Evolutionary conservation across 305 asterid species (phyloP).

Genomic region (Vinca major): DNA sequence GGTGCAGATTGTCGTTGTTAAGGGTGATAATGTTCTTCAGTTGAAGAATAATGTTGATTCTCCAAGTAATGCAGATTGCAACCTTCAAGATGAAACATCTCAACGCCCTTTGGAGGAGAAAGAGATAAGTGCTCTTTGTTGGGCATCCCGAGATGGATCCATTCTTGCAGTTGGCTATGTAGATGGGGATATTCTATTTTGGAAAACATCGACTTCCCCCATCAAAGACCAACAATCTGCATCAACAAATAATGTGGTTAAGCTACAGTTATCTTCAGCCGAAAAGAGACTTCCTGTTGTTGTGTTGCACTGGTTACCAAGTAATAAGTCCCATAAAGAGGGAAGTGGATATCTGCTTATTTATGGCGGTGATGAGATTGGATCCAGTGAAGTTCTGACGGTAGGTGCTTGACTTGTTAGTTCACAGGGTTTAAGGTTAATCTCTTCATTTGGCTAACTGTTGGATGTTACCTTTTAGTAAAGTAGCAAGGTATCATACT

Average conservation of each 20-base stretch:
- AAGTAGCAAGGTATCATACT: not conserved
- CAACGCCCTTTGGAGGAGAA: slow-evolving; percentile 52
- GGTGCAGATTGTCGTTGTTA: slow-evolving; percentile 42
- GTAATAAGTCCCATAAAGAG: slow-evolving; percentile 41
- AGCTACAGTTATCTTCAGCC: slow-evolving; percentile 67
- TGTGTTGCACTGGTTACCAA: slow-evolving; percentile 69
- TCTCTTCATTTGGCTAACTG: not conserved
- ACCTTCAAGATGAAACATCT: slow-evolving; percentile 32
- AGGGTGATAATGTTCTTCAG: slow-evolving; percentile 71
- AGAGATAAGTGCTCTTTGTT: slow-evolving; percentile 86
- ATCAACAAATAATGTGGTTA: slow-evolving; percentile 52
- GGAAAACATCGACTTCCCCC: slow-evolving; percentile 54
- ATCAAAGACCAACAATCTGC: slow-evolving; percentile 37
- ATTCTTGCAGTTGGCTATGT: slow-evolving; percentile 80
- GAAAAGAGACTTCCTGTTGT: slow-evolving; percentile 84
- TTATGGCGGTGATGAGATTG: slow-evolving; percentile 91
- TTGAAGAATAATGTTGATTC: slow-evolving; percentile 41
- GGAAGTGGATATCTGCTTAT: slow-evolving; percentile 63
- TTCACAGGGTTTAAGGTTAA: not conserved
- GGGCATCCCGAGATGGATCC: slow-evolving; percentile 80
- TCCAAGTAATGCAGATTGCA: slow-evolving; percentile 28
- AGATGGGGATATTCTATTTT: slow-evolving; percentile 84
- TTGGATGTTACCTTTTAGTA: slow-evolving; percentile 1
- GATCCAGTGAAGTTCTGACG: slow-evolving; percentile 77
- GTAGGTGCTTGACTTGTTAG: slow-evolving; percentile 31